These are phyloP conservation scores for Begonia masoniana DNA, from an alignment of 306 rosid species.

Conservation along the genomic window DNA sequence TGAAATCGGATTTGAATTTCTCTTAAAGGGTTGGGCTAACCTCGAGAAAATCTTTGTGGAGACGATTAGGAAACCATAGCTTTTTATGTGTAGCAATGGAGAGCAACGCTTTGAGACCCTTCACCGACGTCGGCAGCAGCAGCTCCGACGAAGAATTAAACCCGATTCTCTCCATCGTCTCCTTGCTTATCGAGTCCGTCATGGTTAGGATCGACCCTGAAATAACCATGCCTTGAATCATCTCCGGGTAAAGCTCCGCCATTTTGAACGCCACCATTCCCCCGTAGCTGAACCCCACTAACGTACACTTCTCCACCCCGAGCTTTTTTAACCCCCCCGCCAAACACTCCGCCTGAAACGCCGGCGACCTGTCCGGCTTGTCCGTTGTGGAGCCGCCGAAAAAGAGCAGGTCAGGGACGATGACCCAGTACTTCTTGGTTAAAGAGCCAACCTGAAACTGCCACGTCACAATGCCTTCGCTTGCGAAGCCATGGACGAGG, in stretches of 20 bases:
- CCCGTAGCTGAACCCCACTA: constrained; percentile 81
- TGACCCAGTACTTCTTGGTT: constrained; percentile 39
- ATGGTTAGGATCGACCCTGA: constrained; percentile 42
- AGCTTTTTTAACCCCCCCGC: constrained; percentile 38
- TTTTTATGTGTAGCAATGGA: constrained; percentile 40
- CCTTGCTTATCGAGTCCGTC: constrained; percentile 22
- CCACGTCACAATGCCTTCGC: constrained; percentile 83
- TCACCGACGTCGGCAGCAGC: constrained; percentile 39
- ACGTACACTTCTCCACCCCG: constrained; percentile 48
- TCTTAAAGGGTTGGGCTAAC: constrained; percentile 13
- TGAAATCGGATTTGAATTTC: neutral
- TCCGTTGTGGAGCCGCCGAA: constrained; percentile 61
- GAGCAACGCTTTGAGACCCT: constrained; percentile 39
- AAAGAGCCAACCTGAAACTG: constrained; percentile 45
- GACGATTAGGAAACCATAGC: constrained; percentile 37
- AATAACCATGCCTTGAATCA: constrained; percentile 35
- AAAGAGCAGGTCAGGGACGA: constrained; percentile 72
- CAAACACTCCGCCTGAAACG: constrained; percentile 74
- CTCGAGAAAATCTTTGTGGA: constrained; percentile 47
- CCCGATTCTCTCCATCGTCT: constrained; percentile 24
- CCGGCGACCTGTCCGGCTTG: constrained; percentile 36
- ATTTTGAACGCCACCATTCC: constrained; percentile 69
- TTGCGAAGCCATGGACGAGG: constrained; percentile 67
- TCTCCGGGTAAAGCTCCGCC: constrained; percentile 45
- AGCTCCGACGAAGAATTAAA: constrained; percentile 49